These are phyloP conservation scores for Platismatia glauca DNA, from an alignment of 495 filamentous ascomycete species.

Conservation along the genomic window DNA sequence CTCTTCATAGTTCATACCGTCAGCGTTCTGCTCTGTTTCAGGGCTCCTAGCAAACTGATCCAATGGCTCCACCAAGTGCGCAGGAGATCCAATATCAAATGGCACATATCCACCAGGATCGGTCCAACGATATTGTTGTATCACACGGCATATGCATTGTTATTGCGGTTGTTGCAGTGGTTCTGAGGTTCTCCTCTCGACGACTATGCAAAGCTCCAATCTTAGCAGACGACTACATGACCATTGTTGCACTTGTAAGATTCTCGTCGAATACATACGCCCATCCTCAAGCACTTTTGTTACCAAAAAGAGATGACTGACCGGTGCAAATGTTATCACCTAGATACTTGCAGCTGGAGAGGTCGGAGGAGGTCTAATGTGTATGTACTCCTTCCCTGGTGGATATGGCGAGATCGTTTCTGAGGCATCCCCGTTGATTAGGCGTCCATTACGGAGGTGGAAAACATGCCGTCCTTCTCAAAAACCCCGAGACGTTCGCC, in stretches of 20 bases:
- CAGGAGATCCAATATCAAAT: constrained; percentile 10
- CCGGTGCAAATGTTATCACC: background rate
- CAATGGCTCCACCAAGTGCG: constrained; percentile 1
- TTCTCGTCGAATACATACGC: background rate
- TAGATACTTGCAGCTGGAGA: background rate
- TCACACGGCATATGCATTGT: constrained; percentile 33
- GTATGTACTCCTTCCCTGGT: constrained; percentile 2
- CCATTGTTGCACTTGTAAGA: constrained; percentile 16
- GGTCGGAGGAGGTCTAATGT: background rate
- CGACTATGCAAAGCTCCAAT: constrained; percentile 33
- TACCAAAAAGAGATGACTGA: background rate
- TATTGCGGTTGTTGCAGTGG: constrained; percentile 32
- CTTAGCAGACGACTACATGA: constrained; percentile 37
- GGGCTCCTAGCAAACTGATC: background rate
- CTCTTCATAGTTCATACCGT: too few relatives aligned
- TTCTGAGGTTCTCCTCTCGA: constrained; percentile 34
- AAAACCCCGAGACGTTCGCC: constrained; percentile 11
- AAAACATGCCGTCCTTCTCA: constrained; percentile 13
- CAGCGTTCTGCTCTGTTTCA: background rate
- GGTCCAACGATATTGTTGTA: constrained; percentile 32
- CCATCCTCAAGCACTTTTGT: background rate
- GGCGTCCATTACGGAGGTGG: constrained; percentile 16
- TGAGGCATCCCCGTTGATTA: background rate
- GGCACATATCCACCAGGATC: constrained; percentile 14
- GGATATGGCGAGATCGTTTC: background rate